phyloP scores from a whole-genome alignment of 139 green algal species.

The Marvania coccoides region DNA sequence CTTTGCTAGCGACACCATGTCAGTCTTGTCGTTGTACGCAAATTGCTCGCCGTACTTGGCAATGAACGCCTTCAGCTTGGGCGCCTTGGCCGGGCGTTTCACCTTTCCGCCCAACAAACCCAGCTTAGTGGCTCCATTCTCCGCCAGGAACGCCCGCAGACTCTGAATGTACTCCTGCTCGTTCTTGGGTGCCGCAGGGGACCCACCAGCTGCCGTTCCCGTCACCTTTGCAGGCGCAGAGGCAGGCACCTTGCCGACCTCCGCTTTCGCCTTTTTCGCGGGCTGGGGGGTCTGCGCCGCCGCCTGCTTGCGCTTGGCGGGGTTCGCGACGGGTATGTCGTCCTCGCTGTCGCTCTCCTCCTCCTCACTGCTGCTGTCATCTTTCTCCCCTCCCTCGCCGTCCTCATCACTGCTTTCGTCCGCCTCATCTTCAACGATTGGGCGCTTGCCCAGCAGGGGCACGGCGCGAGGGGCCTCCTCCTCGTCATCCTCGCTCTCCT shows the following conservation, averaged over 20 bases:
- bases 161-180: neutral
- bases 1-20: conserved; percentile 23
- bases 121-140: conserved; percentile 11
- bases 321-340: neutral
- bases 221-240: conserved; percentile 4
- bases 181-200: neutral
- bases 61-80: conserved; percentile 4
- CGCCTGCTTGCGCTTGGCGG: neutral
- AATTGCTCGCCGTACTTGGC: neutral
- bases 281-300: neutral
- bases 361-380: neutral
- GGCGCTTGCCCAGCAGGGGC: neutral
- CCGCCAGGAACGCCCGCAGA: neutral
- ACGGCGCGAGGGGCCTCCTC: neutral
- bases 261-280: neutral
- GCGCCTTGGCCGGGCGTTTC: neutral
- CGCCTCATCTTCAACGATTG: neutral
- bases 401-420: neutral
- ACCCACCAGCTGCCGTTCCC: neutral
- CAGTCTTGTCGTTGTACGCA: conserved; percentile 2
- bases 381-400: neutral
- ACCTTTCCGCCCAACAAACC: neutral
- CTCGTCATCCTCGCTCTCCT: neutral
- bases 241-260: neutral
- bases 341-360: neutral